Percentiles rank a stretch among this genome's conserved stretches.
These are phyloP conservation scores for Tricholomella constricta DNA, from an alignment of 768 basidiomycete species.

Conservation along the genomic window DNA sequence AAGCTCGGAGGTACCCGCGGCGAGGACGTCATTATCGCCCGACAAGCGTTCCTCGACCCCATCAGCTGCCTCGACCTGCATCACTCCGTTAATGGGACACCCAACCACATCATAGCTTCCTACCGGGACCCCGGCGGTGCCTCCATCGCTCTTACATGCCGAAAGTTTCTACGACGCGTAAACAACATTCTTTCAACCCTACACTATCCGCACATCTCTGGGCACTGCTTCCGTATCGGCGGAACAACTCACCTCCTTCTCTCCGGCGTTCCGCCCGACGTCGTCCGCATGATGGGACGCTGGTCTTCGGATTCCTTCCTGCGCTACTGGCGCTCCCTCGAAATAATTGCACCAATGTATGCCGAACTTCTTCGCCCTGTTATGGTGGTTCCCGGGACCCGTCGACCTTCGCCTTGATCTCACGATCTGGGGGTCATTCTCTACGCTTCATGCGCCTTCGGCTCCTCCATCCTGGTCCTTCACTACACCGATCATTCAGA, in stretches of 20 bases:
- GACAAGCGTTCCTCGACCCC: background rate
- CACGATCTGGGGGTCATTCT: background rate
- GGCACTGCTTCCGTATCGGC: constrained; percentile 27
- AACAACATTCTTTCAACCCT: background rate
- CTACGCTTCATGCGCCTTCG: too few relatives aligned
- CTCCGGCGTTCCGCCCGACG: constrained; percentile 22
- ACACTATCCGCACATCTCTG: background rate
- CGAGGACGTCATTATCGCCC: background rate
- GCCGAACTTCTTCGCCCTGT: background rate
- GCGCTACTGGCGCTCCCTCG: background rate
- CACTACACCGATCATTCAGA: too few relatives aligned
- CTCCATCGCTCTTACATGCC: background rate
- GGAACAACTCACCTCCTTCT: constrained; percentile 24
- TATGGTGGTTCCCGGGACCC: background rate
- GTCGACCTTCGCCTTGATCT: background rate
- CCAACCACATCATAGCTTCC: background rate
- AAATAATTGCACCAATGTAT: background rate
- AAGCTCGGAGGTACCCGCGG: background rate
- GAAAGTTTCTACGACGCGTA: background rate
- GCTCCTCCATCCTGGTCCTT: background rate
- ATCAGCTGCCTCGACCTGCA: background rate
- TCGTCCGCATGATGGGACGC: constrained; percentile 27
- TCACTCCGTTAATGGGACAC: background rate
- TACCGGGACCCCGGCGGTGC: background rate
- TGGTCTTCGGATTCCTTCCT: constrained; percentile 27